These are phyloP conservation scores for Exserohilum turcica DNA, from an alignment of 2,329 filamentous ascomycete genomes.

Conservation along the genomic window DNA sequence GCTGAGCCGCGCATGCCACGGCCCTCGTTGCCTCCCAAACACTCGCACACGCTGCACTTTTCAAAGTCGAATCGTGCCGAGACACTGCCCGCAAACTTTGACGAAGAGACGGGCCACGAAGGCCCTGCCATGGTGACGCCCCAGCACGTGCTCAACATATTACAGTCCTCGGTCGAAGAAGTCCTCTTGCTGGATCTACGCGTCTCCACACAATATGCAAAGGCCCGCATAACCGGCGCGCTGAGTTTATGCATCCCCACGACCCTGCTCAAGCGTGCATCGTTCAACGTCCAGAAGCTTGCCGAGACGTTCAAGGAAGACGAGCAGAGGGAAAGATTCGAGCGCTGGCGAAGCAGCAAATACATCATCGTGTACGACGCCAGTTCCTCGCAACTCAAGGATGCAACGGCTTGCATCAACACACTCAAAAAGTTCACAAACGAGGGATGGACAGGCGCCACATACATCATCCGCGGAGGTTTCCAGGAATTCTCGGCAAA, in stretches of 20 bases:
- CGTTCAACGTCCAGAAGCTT: slow-evolving; percentile 86
- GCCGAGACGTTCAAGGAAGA: slow-evolving; percentile 82
- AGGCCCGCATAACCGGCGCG: slow-evolving; percentile 76
- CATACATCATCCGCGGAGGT: slow-evolving; percentile 79
- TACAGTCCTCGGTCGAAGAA: slow-evolving; percentile 55
- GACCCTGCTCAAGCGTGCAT: slow-evolving; percentile 85
- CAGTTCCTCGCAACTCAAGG: slow-evolving; percentile 75
- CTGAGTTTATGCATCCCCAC: slow-evolving; percentile 95
- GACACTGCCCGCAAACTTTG: slow-evolving; percentile 50
- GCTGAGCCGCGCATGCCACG: slow-evolving; percentile 38
- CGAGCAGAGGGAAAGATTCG: slow-evolving; percentile 72
- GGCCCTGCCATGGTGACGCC: slow-evolving; percentile 53
- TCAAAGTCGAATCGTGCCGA: slow-evolving; percentile 48
- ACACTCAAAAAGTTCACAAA: slow-evolving; percentile 90
- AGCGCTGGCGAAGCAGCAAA: slow-evolving; percentile 73
- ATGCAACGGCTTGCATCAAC: slow-evolving; percentile 79
- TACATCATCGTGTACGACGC: slow-evolving; percentile 88
- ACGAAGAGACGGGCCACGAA: slow-evolving; percentile 32
- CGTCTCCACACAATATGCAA: slow-evolving; percentile 80
- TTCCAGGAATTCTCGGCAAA: slow-evolving; percentile 73
- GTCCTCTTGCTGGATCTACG: slow-evolving; percentile 82
- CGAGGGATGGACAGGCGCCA: slow-evolving; percentile 77
- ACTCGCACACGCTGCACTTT: slow-evolving; percentile 20
- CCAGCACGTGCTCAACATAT: slow-evolving; percentile 56
- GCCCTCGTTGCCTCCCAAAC: slow-evolving; percentile 39